Base-by-base conservation (phyloP, 2,329 filamentous ascomycete genomes). In the Lasiodiplodia sp. region DNA sequence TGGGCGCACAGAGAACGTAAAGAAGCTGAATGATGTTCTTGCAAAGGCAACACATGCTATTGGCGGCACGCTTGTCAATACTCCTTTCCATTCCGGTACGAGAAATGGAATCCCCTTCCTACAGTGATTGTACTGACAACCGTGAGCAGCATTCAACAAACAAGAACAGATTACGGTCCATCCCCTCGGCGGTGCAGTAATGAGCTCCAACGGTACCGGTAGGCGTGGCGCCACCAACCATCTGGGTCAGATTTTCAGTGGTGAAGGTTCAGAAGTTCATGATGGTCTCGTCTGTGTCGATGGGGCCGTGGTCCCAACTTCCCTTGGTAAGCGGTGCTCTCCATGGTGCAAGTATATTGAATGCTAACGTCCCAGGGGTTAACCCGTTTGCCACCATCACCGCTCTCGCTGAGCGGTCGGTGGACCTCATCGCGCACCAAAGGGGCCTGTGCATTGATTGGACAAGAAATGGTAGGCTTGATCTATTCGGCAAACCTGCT, bases 341-440 rank as follows among this genome's bases (percentile, higher is more conserved):
- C n/a, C n/a, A 47, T 44, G 2, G 34, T 40, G 23, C 11, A 16
- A 37, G 37, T 34, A 31, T 8, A 1, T 18, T 53, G 2, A 18
- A n/a, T 28, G 31, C 64, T 71, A 40, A 68, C 21, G 10, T 11
- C 25, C 7, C n/a, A 75, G 71, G 74, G 0, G 87, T 88, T 3
- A 92, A 92, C 73, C 90, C 90, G 0, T 85, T 91, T 65, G 90
- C 90, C 1, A 92, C 90, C 1, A 92, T 92, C 71, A 86, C 89
- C 0, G 90, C 90, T 2, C 83, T 92, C 23, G 89, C 90, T 0
- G 90, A 92, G 77, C 82, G 90, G 11, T 86, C 87, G 0, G 84
- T 91, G 7, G 85, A 87, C 64, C 75, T 82, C 6, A 85, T 86
- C 63, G 82, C 84, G 2, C 71, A 78, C 64, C 78, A 79, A 10